These are phyloP conservation scores for Barnettozyma pratensis DNA, from an alignment of 805 yeast species.

Conservation along the genomic window DNA sequence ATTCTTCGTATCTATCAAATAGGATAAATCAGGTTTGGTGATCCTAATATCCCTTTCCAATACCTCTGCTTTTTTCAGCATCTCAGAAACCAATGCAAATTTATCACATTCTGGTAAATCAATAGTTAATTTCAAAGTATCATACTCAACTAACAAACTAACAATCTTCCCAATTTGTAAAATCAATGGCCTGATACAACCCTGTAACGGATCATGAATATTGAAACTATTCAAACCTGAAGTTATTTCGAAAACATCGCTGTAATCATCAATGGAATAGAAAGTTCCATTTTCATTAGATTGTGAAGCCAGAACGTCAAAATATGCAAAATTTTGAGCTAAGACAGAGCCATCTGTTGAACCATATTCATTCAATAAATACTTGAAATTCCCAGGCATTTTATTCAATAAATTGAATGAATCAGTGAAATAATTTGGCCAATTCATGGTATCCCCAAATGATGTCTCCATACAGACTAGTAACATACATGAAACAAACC, in stretches of 20 bases:
- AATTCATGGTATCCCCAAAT: constrained; percentile 20
- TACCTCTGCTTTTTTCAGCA: constrained; percentile 23
- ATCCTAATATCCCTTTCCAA: constrained; percentile 39
- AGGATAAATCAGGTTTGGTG: constrained; percentile 42
- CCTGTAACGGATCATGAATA: constrained; percentile 20
- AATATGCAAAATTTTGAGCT: constrained; percentile 21
- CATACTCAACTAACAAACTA: constrained; percentile 18
- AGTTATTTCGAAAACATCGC: constrained; percentile 5
- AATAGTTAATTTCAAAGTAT: constrained; percentile 5
- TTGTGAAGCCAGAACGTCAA: constrained; percentile 23
- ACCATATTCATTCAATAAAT: constrained; percentile 9
- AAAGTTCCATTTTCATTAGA: constrained; percentile 26
- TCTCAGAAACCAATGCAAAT: constrained; percentile 12
- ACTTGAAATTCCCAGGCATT: constrained; percentile 19
- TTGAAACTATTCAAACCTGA: neutral
- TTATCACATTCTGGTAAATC: constrained; percentile 16
- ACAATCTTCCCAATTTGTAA: constrained; percentile 22
- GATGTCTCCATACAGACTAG: constrained; percentile 21
- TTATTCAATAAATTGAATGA: constrained; percentile 15
- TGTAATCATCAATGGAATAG: constrained; percentile 20
- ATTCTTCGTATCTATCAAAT: constrained; percentile 24
- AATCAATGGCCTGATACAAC: constrained; percentile 22
- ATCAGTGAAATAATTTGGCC: constrained; percentile 18
- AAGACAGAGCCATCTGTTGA: constrained; percentile 18
- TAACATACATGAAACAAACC: constrained; percentile 17